Evolutionary conservation across 306 rosid genomes (phyloP), one percentile per base, ranked within the genome.

Genomic region (Quercus glauca): DNA sequence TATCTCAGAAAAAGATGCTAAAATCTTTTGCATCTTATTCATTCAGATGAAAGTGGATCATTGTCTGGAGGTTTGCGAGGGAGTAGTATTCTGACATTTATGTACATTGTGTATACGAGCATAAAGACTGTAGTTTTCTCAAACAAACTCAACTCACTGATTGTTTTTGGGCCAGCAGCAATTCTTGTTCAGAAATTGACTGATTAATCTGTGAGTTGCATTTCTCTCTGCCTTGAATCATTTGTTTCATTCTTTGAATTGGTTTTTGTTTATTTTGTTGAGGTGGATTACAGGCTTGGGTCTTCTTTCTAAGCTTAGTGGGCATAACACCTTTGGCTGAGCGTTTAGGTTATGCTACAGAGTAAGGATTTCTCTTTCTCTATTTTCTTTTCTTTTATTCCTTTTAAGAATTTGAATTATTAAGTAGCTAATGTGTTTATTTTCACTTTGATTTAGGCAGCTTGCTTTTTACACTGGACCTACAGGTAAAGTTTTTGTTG

Each of bases 301-400:
- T 91, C 72, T 91, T 93, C 78, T 79, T 77, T 80, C 75, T 93
- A 52, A 91, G 96, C 79, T 85, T 91, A 57, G 84, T 91, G 89
- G 97, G 97, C 26, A 88, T 89, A 83, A 84, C 86, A 71, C 96
- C 97, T 80, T 75, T 91, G 69, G 97, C 96, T 1, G 93, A 93
- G 91, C 97, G 94, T 63, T 85, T 93, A 79, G 97, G 97, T 67
- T 93, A 88, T 87, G 94, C 97, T 51, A 93, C 98, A 28, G 97
- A 93, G 98, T 93, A 89, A 81, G 89, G 58, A 78, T 79, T 72
- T 79, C 25, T 55, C 33, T 69, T 73, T 45, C 68, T 71, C 60
- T 21, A 18, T 53, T 55, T 13, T 21, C 18, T 21, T 28, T 73
- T 72, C 12, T 11, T 37, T 26, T 14, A 37, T 33, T 35, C 19